Base-by-base conservation (phyloP, 2,329 filamentous ascomycete species). In the Colletotrichum lindemuthianum region DNA sequence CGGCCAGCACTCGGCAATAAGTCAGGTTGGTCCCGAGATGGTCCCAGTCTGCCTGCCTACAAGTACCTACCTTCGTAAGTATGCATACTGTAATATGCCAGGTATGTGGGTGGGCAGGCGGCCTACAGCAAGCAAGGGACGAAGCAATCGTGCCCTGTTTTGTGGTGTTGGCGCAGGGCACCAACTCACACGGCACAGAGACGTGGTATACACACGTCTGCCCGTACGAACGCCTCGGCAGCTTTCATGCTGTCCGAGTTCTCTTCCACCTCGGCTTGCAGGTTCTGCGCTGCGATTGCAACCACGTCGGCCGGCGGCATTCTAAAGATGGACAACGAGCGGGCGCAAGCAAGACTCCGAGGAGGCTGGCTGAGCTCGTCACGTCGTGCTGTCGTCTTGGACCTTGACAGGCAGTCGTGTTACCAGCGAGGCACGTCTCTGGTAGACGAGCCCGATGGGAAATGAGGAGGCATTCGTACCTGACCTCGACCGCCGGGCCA, bases 401-500 rank as follows among this genome's bases (percentile, higher is more conserved):
- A 50, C 59, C 51, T n/a, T 16, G 50, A 40, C 39, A 45, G 54
- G 40, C 57, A 60, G 24, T 41, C 40, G n/a, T 15, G 7, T 24
- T 11, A 47, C 41, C 24, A 39, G 32, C 33, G 43, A 34, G 11
- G 36, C 13, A 39, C 15, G 32, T 7, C 34, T 55, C 8, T 43
- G 50, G 50, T 39, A 53, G 37, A 33, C n/a, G 16, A 53, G 44
- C 12, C 15, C 16, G 53, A 15, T 7, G 39, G 32, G 39, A 44
- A 59, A 58, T n/a, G 44, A 45, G 50, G 12, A 60, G 15, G 16
- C 24, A 48, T 52, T 32, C 33, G 60, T 50, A 24, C 44, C 60
- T 64, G 50, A 40, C 45, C 15, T 61, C 48, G 59, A 51, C 57
- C 37, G 36, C 39, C 47, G 39, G 10, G n/a, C 39, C 47, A 33